A percentile compares a stretch with the other conserved stretches of the same genome.
Conservation (phyloP, 495 filamentous ascomycete species). For the Penicillium canescens region DNA sequence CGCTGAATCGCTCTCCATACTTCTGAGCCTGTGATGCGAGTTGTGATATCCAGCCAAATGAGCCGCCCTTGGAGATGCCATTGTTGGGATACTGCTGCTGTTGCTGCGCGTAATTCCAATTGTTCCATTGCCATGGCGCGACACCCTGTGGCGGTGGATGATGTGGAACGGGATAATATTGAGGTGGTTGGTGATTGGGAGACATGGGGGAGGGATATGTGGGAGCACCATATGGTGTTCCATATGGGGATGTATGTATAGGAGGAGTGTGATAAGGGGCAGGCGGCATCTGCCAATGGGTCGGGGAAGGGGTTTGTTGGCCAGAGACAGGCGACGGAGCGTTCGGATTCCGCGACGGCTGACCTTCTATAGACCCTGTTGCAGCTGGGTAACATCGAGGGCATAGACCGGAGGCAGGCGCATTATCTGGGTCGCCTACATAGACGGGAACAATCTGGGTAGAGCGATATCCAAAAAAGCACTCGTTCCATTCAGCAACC, state of each 20-base stretch:
- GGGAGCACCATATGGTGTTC: conserved; percentile 23
- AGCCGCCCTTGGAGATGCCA: conserved; percentile 26
- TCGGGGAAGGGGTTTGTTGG: conserved; percentile 17
- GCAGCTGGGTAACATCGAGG: conserved; percentile 47
- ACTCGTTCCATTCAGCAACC: conserved; percentile 53
- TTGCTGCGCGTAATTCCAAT: conserved; percentile 24
- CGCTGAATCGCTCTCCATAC: conserved; percentile 44
- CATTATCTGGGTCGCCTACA: conserved; percentile 36
- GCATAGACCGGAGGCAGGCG: conserved; percentile 44
- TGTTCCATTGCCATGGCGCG: conserved; percentile 35
- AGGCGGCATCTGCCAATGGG: conserved; percentile 14
- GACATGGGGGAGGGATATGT: conserved; percentile 8
- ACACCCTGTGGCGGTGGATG: conserved; percentile 22
- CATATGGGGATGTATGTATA: conserved; percentile 9
- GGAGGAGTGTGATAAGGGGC: conserved; percentile 19
- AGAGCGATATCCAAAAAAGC: conserved; percentile 48
- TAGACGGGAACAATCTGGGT: conserved; percentile 40
- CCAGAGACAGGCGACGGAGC: conserved; percentile 14
- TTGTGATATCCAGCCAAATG: conserved; percentile 37
- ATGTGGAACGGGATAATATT: conserved; percentile 21
- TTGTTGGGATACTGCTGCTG: conserved; percentile 28
- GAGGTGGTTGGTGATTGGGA: conserved; percentile 28
- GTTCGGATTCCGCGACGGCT: conserved; percentile 8
- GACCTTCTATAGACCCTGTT: conserved; percentile 21
- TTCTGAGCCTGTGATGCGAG: conserved; percentile 43